Conservation (phyloP, 1,139 yeast species). For the Lodderomyces oxycetoniae region DNA sequence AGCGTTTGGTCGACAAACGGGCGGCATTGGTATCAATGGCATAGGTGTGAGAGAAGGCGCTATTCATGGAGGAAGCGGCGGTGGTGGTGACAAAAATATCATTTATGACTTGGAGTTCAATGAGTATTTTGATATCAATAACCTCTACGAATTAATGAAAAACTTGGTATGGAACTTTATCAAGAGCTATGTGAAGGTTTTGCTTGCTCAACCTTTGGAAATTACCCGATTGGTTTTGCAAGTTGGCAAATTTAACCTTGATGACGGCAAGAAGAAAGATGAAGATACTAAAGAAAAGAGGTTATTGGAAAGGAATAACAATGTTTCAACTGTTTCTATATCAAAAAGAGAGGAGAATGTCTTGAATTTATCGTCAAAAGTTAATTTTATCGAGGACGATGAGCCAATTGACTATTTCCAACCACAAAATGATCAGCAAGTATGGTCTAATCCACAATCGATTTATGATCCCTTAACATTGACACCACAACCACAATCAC, state of each 20-base stretch:
- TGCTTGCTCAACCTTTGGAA: slow-evolving; percentile 85
- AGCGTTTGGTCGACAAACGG: slow-evolving; percentile 10
- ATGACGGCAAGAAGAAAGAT: slow-evolving; percentile 9
- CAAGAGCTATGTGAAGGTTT: slow-evolving; percentile 61
- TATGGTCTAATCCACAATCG: slow-evolving; percentile 11
- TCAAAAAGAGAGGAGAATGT: background rate
- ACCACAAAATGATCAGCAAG: slow-evolving; percentile 16
- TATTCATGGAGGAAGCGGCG: no score
- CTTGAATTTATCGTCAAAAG: background rate
- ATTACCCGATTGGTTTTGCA: slow-evolving; percentile 75
- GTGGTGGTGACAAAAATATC: slow-evolving; percentile 37
- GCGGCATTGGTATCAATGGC: slow-evolving; percentile 17
- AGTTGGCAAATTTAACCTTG: slow-evolving; percentile 56
- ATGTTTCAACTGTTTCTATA: background rate
- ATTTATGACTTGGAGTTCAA: slow-evolving; percentile 62
- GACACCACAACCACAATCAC: slow-evolving; percentile 2
- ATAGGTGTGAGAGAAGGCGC: slow-evolving; percentile 1
- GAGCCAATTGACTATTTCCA: slow-evolving; percentile 57
- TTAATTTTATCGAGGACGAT: slow-evolving; percentile 32
- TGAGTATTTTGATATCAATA: slow-evolving; percentile 59
- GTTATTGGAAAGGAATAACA: slow-evolving; percentile 8
- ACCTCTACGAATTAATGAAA: slow-evolving; percentile 50
- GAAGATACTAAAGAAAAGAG: slow-evolving; percentile 7
- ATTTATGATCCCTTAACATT: slow-evolving; percentile 10
- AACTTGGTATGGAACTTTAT: slow-evolving; percentile 57